Evolutionary conservation across 805 yeast species (phyloP).

Genomic region (Starmera pachycereana): DNA sequence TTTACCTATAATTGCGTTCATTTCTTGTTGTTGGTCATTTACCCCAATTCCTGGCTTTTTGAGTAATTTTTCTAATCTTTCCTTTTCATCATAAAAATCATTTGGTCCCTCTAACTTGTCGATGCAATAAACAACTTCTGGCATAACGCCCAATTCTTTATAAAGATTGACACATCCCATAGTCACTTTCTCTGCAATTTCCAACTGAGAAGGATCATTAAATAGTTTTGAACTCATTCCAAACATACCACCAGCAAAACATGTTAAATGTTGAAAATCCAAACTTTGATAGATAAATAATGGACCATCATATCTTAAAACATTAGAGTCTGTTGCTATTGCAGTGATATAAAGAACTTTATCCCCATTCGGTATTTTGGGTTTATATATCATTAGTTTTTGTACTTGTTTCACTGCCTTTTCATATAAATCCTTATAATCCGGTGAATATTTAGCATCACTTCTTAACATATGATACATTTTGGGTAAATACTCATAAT

Average conservation of each 20-base stretch:
- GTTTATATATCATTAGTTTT: slow-evolving; percentile 32
- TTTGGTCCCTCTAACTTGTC: slow-evolving; percentile 13
- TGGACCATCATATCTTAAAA: slow-evolving; percentile 14
- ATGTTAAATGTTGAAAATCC: slow-evolving; percentile 37
- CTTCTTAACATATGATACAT: slow-evolving; percentile 33
- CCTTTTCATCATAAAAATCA: slow-evolving; percentile 15
- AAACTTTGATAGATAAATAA: slow-evolving; percentile 15
- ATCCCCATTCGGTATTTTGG: slow-evolving; percentile 31
- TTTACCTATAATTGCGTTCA: neutral
- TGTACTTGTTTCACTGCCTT: slow-evolving; percentile 27
- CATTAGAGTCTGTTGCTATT: slow-evolving; percentile 5
- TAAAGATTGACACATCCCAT: slow-evolving; percentile 39
- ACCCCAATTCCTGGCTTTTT: no score
- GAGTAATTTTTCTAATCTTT: slow-evolving; percentile 4
- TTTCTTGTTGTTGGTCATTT: neutral
- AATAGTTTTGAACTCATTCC: slow-evolving; percentile 36
- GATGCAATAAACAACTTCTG: slow-evolving; percentile 26
- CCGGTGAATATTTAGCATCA: slow-evolving; percentile 19
- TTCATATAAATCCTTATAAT: slow-evolving; percentile 23
- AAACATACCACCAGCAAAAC: slow-evolving; percentile 46
- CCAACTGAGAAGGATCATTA: slow-evolving; percentile 24
- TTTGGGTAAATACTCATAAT: slow-evolving; percentile 40
- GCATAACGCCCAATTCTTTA: slow-evolving; percentile 31
- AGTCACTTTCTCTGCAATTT: slow-evolving; percentile 32
- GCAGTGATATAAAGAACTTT: slow-evolving; percentile 22